phyloP scores from a whole-genome alignment of 2,329 filamentous ascomycete species.

The Phaeosphaeriaceae sp. region DNA sequence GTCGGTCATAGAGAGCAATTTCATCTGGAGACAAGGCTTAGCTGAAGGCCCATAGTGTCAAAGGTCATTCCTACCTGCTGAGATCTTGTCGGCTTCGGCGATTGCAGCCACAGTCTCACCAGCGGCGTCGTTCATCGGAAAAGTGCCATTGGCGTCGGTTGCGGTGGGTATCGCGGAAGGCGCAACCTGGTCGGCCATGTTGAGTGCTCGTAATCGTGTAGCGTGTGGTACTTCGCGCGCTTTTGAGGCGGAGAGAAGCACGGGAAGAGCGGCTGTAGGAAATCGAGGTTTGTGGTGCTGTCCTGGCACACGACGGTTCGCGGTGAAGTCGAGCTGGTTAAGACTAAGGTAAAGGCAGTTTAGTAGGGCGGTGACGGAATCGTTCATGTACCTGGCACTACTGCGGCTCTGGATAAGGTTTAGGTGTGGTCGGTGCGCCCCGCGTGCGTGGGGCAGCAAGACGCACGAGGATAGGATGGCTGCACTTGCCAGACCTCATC shows the following conservation, averaged over 20 bases:
- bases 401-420: conserved; percentile 19
- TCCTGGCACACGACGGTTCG: background rate
- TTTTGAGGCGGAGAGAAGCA: background rate
- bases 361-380: conserved; percentile 10
- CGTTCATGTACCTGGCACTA: too few relatives aligned
- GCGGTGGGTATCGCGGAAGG: conserved; percentile 10
- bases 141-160: conserved; percentile 30
- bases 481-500: background rate
- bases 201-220: conserved; percentile 2
- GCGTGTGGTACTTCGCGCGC: background rate
- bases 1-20: conserved; percentile 94
- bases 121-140: conserved; percentile 42
- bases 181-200: conserved; percentile 29
- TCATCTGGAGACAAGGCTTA: conserved; percentile 69
- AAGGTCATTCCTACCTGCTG: conserved; percentile 37
- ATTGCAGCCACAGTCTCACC: conserved; percentile 48
- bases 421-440: conserved; percentile 1
- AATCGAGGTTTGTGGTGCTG: background rate
- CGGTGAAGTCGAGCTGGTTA: background rate
- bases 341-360: conserved; percentile 5
- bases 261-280: background rate
- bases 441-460: conserved; percentile 8
- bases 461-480: too few relatives aligned
- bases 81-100: conserved; percentile 50
- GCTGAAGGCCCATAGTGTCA: too few relatives aligned